phyloP scores from a whole-genome alignment of 140 eudicot genomes.

The Cichorium intybus region DNA sequence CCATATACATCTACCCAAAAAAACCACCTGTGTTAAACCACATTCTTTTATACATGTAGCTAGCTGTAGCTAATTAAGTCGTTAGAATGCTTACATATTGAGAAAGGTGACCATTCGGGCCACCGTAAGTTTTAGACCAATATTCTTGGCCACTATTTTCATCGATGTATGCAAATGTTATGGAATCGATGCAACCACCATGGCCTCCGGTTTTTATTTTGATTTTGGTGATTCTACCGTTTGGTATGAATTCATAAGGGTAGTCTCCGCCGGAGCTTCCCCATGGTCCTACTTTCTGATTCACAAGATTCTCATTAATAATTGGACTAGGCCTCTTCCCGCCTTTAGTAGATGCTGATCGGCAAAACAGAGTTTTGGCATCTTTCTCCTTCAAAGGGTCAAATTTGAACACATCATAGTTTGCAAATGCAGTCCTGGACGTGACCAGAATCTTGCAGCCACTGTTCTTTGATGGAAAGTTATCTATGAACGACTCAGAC shows the following conservation, averaged over 20 bases:
- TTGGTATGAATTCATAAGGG: background rate
- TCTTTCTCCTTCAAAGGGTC: constrained; percentile 36
- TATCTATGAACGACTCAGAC: constrained; percentile 25
- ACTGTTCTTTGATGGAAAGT: constrained; percentile 13
- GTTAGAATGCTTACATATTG: background rate
- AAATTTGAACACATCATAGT: constrained; percentile 22
- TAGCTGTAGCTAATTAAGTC: background rate
- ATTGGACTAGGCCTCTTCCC: constrained; percentile 14
- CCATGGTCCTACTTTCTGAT: constrained; percentile 17
- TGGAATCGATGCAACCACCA: background rate
- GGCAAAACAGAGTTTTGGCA: constrained; percentile 37
- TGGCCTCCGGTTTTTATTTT: background rate
- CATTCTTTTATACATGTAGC: background rate
- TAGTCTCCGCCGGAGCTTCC: background rate
- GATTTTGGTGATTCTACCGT: background rate
- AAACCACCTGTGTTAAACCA: background rate
- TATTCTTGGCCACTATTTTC: background rate
- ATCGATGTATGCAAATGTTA: background rate
- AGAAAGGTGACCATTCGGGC: background rate
- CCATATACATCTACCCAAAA: background rate
- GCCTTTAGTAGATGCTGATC: constrained; percentile 32
- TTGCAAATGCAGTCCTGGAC: constrained; percentile 32
- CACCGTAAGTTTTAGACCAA: background rate
- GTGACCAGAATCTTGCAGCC: constrained; percentile 46
- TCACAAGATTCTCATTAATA: constrained; percentile 33